Evolutionary conservation across 2,329 filamentous ascomycete genomes (phyloP).

Genomic region (Cladosporium sp.): DNA sequence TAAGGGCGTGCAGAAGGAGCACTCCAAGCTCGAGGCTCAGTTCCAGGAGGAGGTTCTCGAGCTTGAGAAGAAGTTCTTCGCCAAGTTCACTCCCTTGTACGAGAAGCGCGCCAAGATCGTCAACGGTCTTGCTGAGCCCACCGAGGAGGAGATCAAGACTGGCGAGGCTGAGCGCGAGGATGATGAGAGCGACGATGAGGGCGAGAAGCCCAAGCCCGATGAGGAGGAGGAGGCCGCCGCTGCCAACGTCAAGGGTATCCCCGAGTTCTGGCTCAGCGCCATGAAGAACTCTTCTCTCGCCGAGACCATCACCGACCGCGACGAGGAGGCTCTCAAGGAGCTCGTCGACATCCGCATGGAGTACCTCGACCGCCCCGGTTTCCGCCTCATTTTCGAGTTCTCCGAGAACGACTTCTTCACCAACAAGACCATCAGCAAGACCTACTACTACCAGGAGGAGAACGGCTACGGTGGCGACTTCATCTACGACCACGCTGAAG

Average conservation of each 20-base stretch:
- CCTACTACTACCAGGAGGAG: constrained; percentile 98
- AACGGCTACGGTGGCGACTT: constrained; percentile 98
- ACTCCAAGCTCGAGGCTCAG: constrained; percentile 95
- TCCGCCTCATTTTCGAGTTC: constrained; percentile 98
- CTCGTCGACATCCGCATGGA: constrained; percentile 96
- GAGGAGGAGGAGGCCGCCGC: constrained; percentile 53
- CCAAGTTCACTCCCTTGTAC: constrained; percentile 96
- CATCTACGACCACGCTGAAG: constrained; percentile 98
- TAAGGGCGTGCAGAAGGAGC: constrained; percentile 97
- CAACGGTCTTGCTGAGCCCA: constrained; percentile 81
- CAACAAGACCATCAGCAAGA: constrained; percentile 97
- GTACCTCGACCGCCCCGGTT: constrained; percentile 96
- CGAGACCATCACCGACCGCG: constrained; percentile 97
- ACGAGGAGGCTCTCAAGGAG: constrained; percentile 87
- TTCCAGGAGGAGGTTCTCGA: constrained; percentile 98
- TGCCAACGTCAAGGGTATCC: constrained; percentile 69
- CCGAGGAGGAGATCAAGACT: constrained; percentile 78
- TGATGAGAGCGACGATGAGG: constrained; percentile 55
- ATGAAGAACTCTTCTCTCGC: constrained; percentile 99
- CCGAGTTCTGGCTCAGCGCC: constrained; percentile 98
- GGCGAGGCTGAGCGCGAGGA: constrained; percentile 78
- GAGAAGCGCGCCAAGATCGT: constrained; percentile 90
- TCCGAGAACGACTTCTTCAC: constrained; percentile 92
- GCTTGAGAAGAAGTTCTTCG: constrained; percentile 99
- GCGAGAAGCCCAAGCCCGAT: constrained; percentile 48